A percentile compares a stretch with the other conserved stretches of the same genome.
phyloP scores from a whole-genome alignment of 352 stramenopile genomes.

The Pythium myriotylum region DNA sequence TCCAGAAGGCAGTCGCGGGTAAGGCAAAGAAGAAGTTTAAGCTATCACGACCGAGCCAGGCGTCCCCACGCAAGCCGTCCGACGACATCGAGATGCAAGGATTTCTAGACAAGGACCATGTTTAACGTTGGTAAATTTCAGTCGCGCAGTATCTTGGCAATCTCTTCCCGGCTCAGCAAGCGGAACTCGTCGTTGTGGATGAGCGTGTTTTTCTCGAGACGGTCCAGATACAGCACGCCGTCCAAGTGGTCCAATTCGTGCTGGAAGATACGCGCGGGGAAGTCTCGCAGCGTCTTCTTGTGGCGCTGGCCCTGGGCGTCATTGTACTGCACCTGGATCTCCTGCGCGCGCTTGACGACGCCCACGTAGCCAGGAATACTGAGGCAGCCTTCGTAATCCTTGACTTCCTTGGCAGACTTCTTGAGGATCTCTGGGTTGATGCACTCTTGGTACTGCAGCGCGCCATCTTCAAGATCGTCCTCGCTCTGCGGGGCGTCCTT shows the following conservation, averaged over 20 bases:
- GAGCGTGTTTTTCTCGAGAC: conserved; percentile 63
- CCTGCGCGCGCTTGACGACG: conserved; percentile 58
- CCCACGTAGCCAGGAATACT: conserved; percentile 83
- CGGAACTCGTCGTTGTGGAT: conserved; percentile 87
- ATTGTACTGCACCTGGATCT: conserved; percentile 72
- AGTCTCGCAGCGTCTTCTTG: conserved; percentile 65
- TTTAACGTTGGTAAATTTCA: conserved; percentile 24
- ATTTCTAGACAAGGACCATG: conserved; percentile 26
- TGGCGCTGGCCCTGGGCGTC: conserved; percentile 51
- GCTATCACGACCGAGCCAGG: background rate
- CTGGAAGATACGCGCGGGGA: conserved; percentile 85
- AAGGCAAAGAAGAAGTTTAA: conserved; percentile 12
- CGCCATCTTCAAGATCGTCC: conserved; percentile 42
- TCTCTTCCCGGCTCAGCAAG: conserved; percentile 55
- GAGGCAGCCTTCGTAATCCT: conserved; percentile 86
- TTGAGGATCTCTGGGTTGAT: conserved; percentile 77
- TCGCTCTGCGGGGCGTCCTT: conserved; percentile 64
- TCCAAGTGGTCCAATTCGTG: conserved; percentile 84
- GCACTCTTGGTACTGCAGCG: conserved; percentile 72
- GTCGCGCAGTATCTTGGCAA: conserved; percentile 61
- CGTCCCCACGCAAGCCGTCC: background rate
- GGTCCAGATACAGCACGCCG: conserved; percentile 76
- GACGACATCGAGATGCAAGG: conserved; percentile 19
- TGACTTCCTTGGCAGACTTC: conserved; percentile 49
- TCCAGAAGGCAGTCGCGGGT: background rate